Evolutionary conservation across 345 rosid genomes (phyloP), one percentile per base, ranked within the genome.

Genomic region (Arabidopsis arenosa): DNA sequence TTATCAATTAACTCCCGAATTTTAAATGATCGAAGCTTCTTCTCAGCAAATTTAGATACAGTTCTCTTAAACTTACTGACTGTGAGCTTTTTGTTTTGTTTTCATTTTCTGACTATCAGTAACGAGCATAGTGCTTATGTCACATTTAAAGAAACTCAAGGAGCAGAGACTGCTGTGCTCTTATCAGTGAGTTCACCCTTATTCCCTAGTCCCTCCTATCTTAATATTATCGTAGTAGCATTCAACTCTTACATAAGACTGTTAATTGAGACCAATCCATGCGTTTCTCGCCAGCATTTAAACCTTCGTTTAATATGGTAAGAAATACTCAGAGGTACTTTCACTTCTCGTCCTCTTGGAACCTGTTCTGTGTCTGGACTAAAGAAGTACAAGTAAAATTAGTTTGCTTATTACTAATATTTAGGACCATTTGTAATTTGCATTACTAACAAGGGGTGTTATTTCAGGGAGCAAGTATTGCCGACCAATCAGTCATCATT

Each of bases 121-220:
- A 72, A 55, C 39, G 95, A 93, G 74, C 84, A 75, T 65, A 78
- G 81, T 79, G 93, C 88, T 18, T 88, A 83, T 82, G 90, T 92
- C 79, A 86, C 92, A 56, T 92, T 88, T 86, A 92, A 85, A 80
- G 93, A 90, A 79, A 63, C 86, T 65, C 90, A 87, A 80, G 97
- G 93, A 69, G 96, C 96, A 32, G 92, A 88, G 52, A 92, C 97
- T 47, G 96, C 93, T 70, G 91, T 87, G 66, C 93, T 91, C 72
- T 92, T 93, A 78, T 86, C 97, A 21, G 98, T 93, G 64, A 28
- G 83, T 79, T 53, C 48, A 35, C 37, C 73, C 17, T 52, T 53
- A 17, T 11, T 73, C 60, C 68, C 28, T 28, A 14, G 23, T 36
- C 11, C 65, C 18, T 40, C 11, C 36, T 54, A n/a, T 49, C 68